Percentiles rank a stretch among this genome's conserved stretches.
These are phyloP conservation scores for Microsporum ferrugineum DNA, from an alignment of 2,329 filamentous ascomycete species.

Conservation along the genomic window DNA sequence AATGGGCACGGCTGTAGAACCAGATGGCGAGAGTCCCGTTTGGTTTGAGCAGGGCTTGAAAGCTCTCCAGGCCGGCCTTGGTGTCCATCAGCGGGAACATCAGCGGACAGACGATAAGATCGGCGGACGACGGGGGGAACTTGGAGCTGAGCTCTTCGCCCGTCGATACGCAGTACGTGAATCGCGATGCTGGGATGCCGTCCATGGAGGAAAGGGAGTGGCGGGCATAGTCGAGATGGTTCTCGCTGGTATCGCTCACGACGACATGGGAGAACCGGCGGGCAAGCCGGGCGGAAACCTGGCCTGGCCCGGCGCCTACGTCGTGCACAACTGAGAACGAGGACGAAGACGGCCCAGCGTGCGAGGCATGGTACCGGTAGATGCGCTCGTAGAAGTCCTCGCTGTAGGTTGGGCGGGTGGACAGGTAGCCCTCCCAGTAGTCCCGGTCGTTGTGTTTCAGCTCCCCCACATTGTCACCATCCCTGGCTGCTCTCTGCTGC, in stretches of 20 bases:
- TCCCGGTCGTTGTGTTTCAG: not conserved
- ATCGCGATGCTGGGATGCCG: not conserved
- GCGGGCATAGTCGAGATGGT: not conserved
- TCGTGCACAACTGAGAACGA: conserved; percentile 1
- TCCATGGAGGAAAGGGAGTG: not conserved
- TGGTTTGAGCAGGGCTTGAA: conserved; percentile 1
- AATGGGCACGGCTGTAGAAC: conserved; percentile 3
- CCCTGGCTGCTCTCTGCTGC: not conserved
- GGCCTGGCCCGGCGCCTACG: conserved; percentile 5
- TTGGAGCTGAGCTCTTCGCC: not conserved
- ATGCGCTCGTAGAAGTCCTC: conserved; percentile 7
- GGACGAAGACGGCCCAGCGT: not conserved
- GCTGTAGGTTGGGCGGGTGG: not conserved
- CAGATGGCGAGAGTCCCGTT: conserved; percentile 5
- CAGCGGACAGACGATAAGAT: conserved; percentile 1
- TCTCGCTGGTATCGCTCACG: conserved; percentile 2
- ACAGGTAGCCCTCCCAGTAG: conserved; percentile 4
- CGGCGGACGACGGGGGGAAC: not conserved
- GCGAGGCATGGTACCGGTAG: not conserved
- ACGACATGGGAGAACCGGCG: conserved; percentile 4
- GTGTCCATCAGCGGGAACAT: conserved; percentile 4
- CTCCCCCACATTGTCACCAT: not conserved
- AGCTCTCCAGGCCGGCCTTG: not conserved
- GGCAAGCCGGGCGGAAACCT: conserved; percentile 1
- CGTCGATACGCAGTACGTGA: not conserved